Percentiles rank a stretch among this genome's conserved stretches.
phyloP scores from a whole-genome alignment of 805 yeast species.

The Maudiozyma turicensis region DNA sequence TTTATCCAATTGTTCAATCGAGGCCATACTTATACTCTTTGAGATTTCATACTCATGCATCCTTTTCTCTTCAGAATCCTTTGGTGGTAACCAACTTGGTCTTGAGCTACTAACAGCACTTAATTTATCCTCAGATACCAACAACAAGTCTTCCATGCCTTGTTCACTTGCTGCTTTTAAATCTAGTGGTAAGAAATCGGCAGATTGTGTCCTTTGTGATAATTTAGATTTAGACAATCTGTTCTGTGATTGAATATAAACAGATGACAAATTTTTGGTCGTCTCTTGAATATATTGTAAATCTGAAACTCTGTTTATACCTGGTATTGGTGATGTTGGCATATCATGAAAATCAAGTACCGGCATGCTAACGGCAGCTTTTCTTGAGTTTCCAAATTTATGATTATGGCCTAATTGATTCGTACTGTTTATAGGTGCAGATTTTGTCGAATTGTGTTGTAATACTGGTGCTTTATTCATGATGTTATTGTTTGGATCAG shows the following conservation, averaged over 20 bases:
- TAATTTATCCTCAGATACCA: conserved; percentile 54
- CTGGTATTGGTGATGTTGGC: conserved; percentile 46
- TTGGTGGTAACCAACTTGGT: conserved; percentile 68
- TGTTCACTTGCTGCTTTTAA: conserved; percentile 30
- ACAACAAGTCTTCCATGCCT: conserved; percentile 47
- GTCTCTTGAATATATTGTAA: conserved; percentile 26
- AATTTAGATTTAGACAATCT: conserved; percentile 31
- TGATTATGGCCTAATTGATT: not conserved
- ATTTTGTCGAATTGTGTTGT: not conserved
- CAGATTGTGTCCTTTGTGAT: conserved; percentile 28
- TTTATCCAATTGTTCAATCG: conserved; percentile 26
- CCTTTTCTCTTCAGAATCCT: conserved; percentile 39
- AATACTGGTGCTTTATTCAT: not conserved
- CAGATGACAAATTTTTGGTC: conserved; percentile 33
- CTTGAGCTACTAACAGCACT: conserved; percentile 48
- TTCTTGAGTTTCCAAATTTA: not conserved
- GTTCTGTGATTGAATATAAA: conserved; percentile 33
- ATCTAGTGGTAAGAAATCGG: conserved; percentile 31
- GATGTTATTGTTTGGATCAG: not conserved
- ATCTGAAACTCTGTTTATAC: conserved; percentile 25
- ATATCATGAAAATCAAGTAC: conserved; percentile 22
- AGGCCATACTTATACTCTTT: conserved; percentile 28
- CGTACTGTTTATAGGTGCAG: not conserved
- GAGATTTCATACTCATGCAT: conserved; percentile 50
- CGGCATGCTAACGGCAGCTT: conserved; percentile 20